These are phyloP conservation scores for Heliamphora exappendiculata DNA, from an alignment of 148 eudicot genomes.

Conservation along the genomic window DNA sequence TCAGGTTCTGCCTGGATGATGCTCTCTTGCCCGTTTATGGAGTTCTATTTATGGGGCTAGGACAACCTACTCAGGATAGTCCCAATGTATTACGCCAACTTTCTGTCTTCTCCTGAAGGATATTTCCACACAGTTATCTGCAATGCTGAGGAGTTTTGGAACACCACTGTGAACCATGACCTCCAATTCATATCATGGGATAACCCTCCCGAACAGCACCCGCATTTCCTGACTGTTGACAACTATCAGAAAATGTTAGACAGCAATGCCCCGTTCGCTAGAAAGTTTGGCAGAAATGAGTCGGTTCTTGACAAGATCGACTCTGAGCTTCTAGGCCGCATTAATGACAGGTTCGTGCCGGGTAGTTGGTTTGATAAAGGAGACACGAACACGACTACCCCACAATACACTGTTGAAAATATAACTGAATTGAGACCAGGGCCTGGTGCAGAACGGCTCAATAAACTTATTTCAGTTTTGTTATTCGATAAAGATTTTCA, in stretches of 20 bases:
- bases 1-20: conserved; percentile 60
- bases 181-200: conserved; percentile 59
- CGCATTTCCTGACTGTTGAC: conserved; percentile 34
- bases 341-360: conserved; percentile 42
- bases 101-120: conserved; percentile 51
- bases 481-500: conserved; percentile 41
- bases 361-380: conserved; percentile 48
- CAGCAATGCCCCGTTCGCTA: conserved; percentile 49
- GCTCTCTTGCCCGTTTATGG: conserved; percentile 43
- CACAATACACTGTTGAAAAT: conserved; percentile 22
- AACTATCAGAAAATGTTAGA: conserved; percentile 39
- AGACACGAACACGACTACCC: conserved; percentile 11
- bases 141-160: conserved; percentile 34
- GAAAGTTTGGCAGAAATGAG: conserved; percentile 42
- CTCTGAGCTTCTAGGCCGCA: conserved; percentile 38
- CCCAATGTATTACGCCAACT: conserved; percentile 53
- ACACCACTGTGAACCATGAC: conserved; percentile 48
- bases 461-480: conserved; percentile 38
- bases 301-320: conserved; percentile 45
- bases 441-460: conserved; percentile 53
- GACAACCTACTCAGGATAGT: conserved; percentile 53
- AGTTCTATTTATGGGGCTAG: conserved; percentile 54
- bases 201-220: conserved; percentile 53
- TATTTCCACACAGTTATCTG: conserved; percentile 55
- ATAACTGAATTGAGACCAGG: conserved; percentile 45